Base-by-base conservation (phyloP, 352 stramenopile species). In the Phytopythium aichiense region DNA sequence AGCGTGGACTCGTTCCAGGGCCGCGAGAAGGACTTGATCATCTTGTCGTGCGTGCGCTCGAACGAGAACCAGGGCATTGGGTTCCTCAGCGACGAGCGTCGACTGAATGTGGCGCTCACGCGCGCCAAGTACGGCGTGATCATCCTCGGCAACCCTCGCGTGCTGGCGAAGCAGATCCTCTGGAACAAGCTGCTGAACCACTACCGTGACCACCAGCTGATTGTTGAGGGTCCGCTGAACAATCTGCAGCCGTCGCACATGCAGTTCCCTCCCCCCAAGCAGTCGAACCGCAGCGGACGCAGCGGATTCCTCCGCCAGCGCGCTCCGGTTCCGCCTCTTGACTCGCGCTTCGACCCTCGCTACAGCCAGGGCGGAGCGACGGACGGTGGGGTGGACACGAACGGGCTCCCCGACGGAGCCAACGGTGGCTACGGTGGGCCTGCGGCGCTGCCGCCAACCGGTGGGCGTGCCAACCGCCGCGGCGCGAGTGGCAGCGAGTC, bases 1-100 rank as follows among this genome's bases (percentile, higher is more conserved):
- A 98, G 87, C 61, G 98, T 99, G 7, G 97, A 99, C 84, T 98
- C 96, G 61, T 99, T 99, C 73, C 98, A 99, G 77, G 98, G 98
- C 15, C 95, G 98, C 40, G 98, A 99, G 69, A 99, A 99, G 76
- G 97, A 99, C 74, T 89, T 99, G 55, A 99, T 99, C 64, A 96
- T 98, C 64, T 69, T 98, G 23, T 99, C 96, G 12, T 99, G 97
- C 72, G 98, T 99, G 33, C 93, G 96, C 55, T 99, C 97, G n/a
- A 99, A 99, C 72, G 95, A 99, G 63, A 97, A 97, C 71, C 96
- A 99, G 59, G 97, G 97, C 20, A 99, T 99, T 71, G 98, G 98
- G 25, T 99, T 99, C 70, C 67, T 99, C 28, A 98, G 92, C 38
- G 98, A 99, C 72, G 83, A 95, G 38, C 94, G 98, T 31, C 96